Conservation (phyloP, 441 rosid genomes). For the Arabidopsis hybrid region DNA sequence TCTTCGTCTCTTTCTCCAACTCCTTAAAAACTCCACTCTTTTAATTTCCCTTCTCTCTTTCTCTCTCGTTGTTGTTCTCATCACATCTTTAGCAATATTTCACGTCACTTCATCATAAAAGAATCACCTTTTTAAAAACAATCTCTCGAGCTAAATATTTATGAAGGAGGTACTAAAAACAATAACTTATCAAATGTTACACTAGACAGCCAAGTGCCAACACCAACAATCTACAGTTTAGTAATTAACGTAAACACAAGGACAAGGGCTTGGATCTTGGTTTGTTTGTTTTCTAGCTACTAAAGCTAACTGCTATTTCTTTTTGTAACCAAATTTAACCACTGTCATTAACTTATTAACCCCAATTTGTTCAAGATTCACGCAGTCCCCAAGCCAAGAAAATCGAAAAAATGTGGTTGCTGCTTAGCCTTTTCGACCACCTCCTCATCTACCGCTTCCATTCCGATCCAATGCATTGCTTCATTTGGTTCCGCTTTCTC, state of each 20-base stretch:
- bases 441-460: constrained; percentile 40
- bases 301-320: constrained; percentile 8
- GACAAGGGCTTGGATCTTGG: constrained; percentile 5
- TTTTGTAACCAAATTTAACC: constrained; percentile 16
- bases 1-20: constrained; percentile 50
- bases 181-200: constrained; percentile 1
- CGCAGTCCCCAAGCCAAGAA: constrained; percentile 93
- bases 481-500: constrained; percentile 32
- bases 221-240: constrained; percentile 25
- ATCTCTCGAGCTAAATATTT: not conserved
- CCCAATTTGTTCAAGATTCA: constrained; percentile 42
- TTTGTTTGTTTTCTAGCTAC: constrained; percentile 20
- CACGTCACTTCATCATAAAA: constrained; percentile 9
- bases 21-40: constrained; percentile 21
- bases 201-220: constrained; percentile 12
- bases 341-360: constrained; percentile 8
- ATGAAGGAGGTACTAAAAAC: constrained; percentile 3
- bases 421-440: constrained; percentile 34
- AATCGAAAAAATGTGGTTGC: constrained; percentile 81
- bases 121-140: not conserved
- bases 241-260: constrained; percentile 25
- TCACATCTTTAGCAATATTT: constrained; percentile 22
- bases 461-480: constrained; percentile 18
- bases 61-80: constrained; percentile 22
- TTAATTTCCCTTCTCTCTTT: constrained; percentile 3